These are phyloP conservation scores for Plasmodium cynomolgi DNA, from an alignment of 169 alveolate genomes.

Conservation along the genomic window DNA sequence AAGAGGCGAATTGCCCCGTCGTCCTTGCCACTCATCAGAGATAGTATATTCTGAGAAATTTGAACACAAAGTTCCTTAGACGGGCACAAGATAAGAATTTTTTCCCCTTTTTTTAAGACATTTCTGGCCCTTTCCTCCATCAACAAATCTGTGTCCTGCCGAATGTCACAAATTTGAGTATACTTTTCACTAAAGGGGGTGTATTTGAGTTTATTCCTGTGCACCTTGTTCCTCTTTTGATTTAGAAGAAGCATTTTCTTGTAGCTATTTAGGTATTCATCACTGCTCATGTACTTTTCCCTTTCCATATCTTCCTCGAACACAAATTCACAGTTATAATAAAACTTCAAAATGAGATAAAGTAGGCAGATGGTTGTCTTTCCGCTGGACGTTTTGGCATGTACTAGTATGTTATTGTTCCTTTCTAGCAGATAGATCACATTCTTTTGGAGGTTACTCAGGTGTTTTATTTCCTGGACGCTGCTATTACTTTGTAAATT, in stretches of 20 bases:
- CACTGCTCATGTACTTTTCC: constrained; percentile 19
- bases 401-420: constrained; percentile 53
- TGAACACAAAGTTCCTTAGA: constrained; percentile 74
- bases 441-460: constrained; percentile 64
- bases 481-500: constrained; percentile 3
- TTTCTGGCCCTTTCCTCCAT: constrained; percentile 23
- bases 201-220: constrained; percentile 27
- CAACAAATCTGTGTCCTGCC: constrained; percentile 31
- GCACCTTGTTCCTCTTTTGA: background rate
- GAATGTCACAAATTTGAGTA: constrained; percentile 41
- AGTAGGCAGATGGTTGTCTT: constrained; percentile 67
- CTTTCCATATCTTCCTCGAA: constrained; percentile 61
- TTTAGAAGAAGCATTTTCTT: background rate
- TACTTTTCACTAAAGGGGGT: constrained; percentile 67
- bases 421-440: constrained; percentile 53
- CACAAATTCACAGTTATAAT: constrained; percentile 51
- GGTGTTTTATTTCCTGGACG: constrained; percentile 38
- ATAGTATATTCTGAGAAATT: constrained; percentile 38
- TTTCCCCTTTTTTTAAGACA: constrained; percentile 39
- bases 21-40: constrained; percentile 23
- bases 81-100: constrained; percentile 54
- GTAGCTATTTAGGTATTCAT: background rate
- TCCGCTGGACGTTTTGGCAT: constrained; percentile 73
- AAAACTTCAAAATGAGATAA: constrained; percentile 49
- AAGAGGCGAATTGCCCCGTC: constrained; percentile 29